A percentile compares a stretch with the other conserved stretches of the same genome.
Conservation (phyloP, 495 filamentous ascomycete species). For the Opeltia flavorubescens region DNA sequence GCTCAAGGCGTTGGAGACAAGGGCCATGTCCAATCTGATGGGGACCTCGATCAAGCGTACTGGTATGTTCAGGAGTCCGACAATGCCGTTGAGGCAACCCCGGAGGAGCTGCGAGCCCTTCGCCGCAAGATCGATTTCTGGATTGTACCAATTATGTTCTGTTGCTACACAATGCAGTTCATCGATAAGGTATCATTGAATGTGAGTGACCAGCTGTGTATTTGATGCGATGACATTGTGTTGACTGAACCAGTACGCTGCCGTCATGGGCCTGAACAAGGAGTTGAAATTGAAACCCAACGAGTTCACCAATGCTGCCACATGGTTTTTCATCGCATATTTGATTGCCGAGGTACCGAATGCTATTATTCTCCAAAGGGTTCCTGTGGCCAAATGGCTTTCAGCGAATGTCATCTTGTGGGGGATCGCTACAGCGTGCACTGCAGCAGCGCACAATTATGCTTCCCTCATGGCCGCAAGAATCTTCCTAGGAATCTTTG, state of each 20-base stretch:
- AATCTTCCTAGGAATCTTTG: conserved; percentile 50
- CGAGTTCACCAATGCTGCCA: conserved; percentile 40
- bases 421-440: conserved; percentile 44
- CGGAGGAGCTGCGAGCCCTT: conserved; percentile 24
- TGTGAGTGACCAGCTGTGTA: conserved; percentile 20
- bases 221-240: background rate
- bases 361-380: conserved; percentile 32
- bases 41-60: background rate
- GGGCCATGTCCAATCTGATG: too few species aligned
- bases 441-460: conserved; percentile 39
- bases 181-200: conserved; percentile 54
- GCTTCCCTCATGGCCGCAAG: conserved; percentile 29
- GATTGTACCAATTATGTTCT: conserved; percentile 46
- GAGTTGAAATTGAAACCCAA: conserved; percentile 36
- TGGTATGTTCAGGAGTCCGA: background rate
- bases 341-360: conserved; percentile 39
- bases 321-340: conserved; percentile 42
- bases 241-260: conserved; percentile 32
- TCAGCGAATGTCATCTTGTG: conserved; percentile 40
- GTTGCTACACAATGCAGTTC: conserved; percentile 50
- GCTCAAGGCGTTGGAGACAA: background rate
- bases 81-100: conserved; percentile 1
- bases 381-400: conserved; percentile 44
- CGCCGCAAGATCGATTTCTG: conserved; percentile 36
- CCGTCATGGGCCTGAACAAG: conserved; percentile 39